These are phyloP conservation scores for Rubus parviflorus DNA, from an alignment of 306 rosid species.

Conservation along the genomic window DNA sequence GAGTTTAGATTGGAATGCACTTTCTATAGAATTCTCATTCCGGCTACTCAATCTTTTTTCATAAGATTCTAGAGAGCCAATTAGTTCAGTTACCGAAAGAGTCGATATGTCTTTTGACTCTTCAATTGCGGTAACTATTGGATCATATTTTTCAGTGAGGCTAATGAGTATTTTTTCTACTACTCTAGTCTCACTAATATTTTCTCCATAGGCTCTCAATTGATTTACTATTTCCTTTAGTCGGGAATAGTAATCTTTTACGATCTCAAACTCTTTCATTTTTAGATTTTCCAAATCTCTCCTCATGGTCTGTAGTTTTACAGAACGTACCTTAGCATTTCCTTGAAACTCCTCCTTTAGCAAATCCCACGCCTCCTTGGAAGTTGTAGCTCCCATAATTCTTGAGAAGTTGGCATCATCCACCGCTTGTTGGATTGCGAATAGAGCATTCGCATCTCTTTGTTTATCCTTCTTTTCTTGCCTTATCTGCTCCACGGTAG, in stretches of 20 bases:
- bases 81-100: neutral
- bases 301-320: neutral
- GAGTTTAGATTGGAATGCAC: neutral
- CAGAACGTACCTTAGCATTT: neutral
- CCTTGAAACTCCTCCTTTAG: neutral
- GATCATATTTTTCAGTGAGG: neutral
- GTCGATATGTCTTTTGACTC: neutral
- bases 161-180: neutral
- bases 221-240: neutral
- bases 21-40: neutral
- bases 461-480: neutral
- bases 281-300: neutral
- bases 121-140: neutral
- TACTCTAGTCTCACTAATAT: neutral
- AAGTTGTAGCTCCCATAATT: neutral
- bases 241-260: neutral
- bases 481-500: neutral
- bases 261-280: slow-evolving; percentile 11
- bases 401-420: neutral
- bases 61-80: neutral
- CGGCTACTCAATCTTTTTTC: neutral
- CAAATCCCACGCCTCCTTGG: neutral
- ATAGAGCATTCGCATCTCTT: neutral
- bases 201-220: neutral
- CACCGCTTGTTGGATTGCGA: neutral